A percentile compares a stretch with the other conserved stretches of the same genome.
Evolutionary conservation across 2,329 filamentous ascomycete species (phyloP).

Genomic region (Clarireedia hainanense): DNA sequence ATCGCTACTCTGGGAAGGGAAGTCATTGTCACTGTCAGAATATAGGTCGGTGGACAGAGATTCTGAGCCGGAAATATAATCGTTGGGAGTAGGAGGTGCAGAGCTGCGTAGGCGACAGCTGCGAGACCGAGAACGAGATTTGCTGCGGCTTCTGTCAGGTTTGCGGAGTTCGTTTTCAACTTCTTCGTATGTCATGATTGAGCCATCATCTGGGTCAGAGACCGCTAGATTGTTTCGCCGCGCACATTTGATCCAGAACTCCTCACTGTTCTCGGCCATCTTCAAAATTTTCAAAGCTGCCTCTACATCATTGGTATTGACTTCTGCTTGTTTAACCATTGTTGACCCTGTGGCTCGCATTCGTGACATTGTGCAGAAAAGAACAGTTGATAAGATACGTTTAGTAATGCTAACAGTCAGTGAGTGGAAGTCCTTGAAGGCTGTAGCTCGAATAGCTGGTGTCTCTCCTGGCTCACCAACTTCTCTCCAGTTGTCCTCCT

Average conservation of each 20-base stretch:
- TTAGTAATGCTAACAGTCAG: conserved; percentile 61
- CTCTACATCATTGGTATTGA: conserved; percentile 34
- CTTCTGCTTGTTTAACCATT: conserved; percentile 26
- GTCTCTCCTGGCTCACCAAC: conserved; percentile 43
- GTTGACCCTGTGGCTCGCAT: conserved; percentile 40
- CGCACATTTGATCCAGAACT: conserved; percentile 45
- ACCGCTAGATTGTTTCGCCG: conserved; percentile 46
- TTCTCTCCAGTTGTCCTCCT: conserved; percentile 60
- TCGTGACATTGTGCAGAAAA: conserved; percentile 65
- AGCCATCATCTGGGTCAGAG: conserved; percentile 28
- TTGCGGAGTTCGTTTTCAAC: conserved; percentile 22
- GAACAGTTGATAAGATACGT: conserved; percentile 58
- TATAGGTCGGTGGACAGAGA: neutral
- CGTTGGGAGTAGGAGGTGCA: neutral
- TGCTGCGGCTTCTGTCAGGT: conserved; percentile 11
- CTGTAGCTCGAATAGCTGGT: conserved; percentile 67
- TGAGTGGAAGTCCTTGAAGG: conserved; percentile 67
- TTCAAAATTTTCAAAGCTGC: conserved; percentile 47
- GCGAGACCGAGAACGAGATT: conserved; percentile 12
- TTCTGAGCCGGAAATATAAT: neutral
- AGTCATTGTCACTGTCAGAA: neutral
- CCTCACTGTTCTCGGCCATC: conserved; percentile 36
- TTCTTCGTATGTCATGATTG: conserved; percentile 31
- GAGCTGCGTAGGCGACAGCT: neutral
- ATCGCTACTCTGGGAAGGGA: neutral